phyloP scores from a whole-genome alignment of 257 asterid genomes.

The Cruciata laevipes region DNA sequence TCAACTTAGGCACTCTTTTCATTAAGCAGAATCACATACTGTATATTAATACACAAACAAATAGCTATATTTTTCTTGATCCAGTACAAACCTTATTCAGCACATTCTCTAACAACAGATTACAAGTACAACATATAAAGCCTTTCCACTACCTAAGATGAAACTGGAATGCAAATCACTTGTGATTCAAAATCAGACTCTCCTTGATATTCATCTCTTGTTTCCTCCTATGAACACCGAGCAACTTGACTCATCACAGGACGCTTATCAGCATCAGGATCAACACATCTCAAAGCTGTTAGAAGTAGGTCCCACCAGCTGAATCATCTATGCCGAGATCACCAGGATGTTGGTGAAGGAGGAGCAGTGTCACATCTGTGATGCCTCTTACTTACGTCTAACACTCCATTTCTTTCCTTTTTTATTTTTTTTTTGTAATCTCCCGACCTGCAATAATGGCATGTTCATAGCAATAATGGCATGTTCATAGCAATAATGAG shows the following conservation, averaged over 20 bases:
- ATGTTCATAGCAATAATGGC: background rate
- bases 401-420: constrained; percentile 60
- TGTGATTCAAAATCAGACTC: no score
- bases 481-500: constrained; percentile 4
- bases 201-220: constrained; percentile 18
- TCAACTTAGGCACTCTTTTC: no score
- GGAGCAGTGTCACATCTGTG: no score
- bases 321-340: constrained; percentile 53
- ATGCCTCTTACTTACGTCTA: no score
- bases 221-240: background rate
- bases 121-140: no score
- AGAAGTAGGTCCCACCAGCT: constrained; percentile 50
- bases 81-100: no score
- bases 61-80: no score
- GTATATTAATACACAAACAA: no score
- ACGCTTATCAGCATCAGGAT: constrained; percentile 65
- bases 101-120: no score
- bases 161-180: no score
- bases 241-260: constrained; percentile 81
- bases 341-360: constrained; percentile 22
- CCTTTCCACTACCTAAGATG: no score
- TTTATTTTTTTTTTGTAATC: constrained; percentile 7
- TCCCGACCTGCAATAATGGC: constrained; percentile 1
- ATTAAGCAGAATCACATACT: no score
- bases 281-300: constrained; percentile 74